A percentile compares a stretch with the other conserved stretches of the same genome.
Conservation (phyloP, 2,329 filamentous ascomycete species). For the Colletotrichum lentis region DNA sequence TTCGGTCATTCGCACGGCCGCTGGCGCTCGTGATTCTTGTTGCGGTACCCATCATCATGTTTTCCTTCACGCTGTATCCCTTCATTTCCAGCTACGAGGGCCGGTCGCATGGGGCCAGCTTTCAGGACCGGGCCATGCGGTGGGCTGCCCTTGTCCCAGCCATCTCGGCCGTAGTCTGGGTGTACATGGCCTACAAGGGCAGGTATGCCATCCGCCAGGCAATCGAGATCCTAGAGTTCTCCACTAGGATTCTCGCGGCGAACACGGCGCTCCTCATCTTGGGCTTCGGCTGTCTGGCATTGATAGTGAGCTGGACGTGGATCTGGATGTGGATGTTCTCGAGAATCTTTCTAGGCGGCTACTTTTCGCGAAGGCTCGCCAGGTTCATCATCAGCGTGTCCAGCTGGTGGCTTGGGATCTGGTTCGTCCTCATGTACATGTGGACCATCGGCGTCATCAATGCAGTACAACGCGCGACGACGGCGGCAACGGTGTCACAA, state of each 20-base stretch:
- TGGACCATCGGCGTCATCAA: conserved; percentile 92
- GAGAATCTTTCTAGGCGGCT: conserved; percentile 90
- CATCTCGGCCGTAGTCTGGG: conserved; percentile 77
- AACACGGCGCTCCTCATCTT: conserved; percentile 84
- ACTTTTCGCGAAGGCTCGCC: conserved; percentile 70
- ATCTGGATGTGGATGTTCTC: conserved; percentile 97
- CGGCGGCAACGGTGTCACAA: conserved; percentile 93
- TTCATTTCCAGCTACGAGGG: conserved; percentile 90
- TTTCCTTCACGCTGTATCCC: conserved; percentile 90
- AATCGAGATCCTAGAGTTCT: conserved; percentile 90
- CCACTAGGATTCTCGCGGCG: conserved; percentile 83
- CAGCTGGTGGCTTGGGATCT: conserved; percentile 94
- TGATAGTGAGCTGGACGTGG: conserved; percentile 92
- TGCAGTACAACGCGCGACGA: conserved; percentile 88
- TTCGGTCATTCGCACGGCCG: conserved; percentile 87
- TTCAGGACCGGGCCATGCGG: conserved; percentile 91
- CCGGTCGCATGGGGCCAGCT: conserved; percentile 72
- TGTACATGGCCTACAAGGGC: conserved; percentile 82
- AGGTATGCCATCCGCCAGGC: conserved; percentile 83
- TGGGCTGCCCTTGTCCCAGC: conserved; percentile 83
- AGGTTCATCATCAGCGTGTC: conserved; percentile 83
- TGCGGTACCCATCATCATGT: conserved; percentile 83
- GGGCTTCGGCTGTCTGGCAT: conserved; percentile 78
- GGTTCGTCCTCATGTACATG: conserved; percentile 92
- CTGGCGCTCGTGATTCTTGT: conserved; percentile 82